These are phyloP conservation scores for Lactuca sativa DNA, from an alignment of 129 eudicot species.

Conservation along the genomic window DNA sequence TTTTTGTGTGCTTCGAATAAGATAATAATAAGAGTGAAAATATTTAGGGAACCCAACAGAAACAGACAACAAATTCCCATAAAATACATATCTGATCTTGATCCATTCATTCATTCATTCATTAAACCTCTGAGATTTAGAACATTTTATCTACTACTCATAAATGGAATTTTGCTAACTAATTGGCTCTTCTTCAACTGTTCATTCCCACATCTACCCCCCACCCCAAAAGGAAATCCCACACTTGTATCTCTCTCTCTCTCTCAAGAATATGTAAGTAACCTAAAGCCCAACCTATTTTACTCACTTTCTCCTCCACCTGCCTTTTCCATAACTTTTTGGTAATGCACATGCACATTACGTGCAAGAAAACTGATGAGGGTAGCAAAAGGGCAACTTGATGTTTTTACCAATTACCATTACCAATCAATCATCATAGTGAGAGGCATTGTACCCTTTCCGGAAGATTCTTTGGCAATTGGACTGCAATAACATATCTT, in stretches of 20 bases:
- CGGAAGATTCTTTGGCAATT: slow-evolving; percentile 73
- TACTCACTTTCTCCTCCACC: too few species aligned
- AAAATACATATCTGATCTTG: slow-evolving; percentile 29
- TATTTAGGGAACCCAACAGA: slow-evolving; percentile 3
- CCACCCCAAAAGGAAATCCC: slow-evolving; percentile 24
- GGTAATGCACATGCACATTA: slow-evolving; percentile 25
- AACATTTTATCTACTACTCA: slow-evolving; percentile 36
- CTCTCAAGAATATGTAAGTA: slow-evolving; percentile 48
- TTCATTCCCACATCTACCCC: slow-evolving; percentile 37
- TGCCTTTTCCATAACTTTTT: slow-evolving; percentile 33
- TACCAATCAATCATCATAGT: slow-evolving; percentile 50
- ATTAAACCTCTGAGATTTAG: slow-evolving; percentile 19
- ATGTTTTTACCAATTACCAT: neutral
- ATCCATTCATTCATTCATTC: neutral
- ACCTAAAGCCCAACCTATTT: too few species aligned
- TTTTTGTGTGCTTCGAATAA: too few species aligned
- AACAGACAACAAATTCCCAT: slow-evolving; percentile 22
- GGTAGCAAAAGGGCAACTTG: slow-evolving; percentile 14
- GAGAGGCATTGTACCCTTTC: slow-evolving; percentile 89
- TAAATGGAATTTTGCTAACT: slow-evolving; percentile 38
- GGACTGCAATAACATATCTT: slow-evolving; percentile 71
- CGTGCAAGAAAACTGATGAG: slow-evolving; percentile 30
- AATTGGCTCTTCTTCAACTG: slow-evolving; percentile 33
- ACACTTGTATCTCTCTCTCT: slow-evolving; percentile 27
- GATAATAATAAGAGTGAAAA: neutral